Evolutionary conservation across 148 eudicot species (phyloP), one percentile per base, ranked within the genome.

Genomic region (Bassia scoparia): DNA sequence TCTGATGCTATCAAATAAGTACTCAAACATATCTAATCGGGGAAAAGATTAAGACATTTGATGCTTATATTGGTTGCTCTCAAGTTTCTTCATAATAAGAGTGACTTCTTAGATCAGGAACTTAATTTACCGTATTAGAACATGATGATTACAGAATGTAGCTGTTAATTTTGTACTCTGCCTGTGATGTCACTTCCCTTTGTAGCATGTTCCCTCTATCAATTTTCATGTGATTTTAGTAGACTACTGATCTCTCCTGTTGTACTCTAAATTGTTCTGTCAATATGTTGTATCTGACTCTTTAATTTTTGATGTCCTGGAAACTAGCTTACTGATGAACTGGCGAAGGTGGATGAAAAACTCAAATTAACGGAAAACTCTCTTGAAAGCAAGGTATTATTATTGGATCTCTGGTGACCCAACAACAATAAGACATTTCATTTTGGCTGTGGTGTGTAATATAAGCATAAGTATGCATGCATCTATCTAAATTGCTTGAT

Each of bases 351-450:
- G 69, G 93, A 91, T 49, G 98, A 74, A 75, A 94, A 91, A 77
- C 88, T 94, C 49, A 94, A 91, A 83, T 81, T 82, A 13, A 88
- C 90, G 34, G 97, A 94, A 87, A 83, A 84, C 74, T 82, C 80
- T 77, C 73, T 91, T 48, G 98, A 94, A 84, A 89, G 88, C 96
- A 94, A 91, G 98, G 98, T 94, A 88, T 37, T 46, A 34, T 33
- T 8, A n/a, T n/a, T 65, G 34, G 53, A 48, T 34, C 14, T 69
- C 43, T 61, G 27, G 48, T 24, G 33, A 37, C 44, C 31, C 43
- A 30, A 54, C 41, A 67, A 30, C 38, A 29, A 16, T 52, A 31
- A 37, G 31, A 61, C 55, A 48, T 0, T 55, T 48, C 18, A 33
- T 78, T 23, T 8, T 30, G 34, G 33, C 43, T 53, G 37, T 43